Conservation (phyloP, 768 basidiomycete species). For the Gymnopilus junonius region DNA sequence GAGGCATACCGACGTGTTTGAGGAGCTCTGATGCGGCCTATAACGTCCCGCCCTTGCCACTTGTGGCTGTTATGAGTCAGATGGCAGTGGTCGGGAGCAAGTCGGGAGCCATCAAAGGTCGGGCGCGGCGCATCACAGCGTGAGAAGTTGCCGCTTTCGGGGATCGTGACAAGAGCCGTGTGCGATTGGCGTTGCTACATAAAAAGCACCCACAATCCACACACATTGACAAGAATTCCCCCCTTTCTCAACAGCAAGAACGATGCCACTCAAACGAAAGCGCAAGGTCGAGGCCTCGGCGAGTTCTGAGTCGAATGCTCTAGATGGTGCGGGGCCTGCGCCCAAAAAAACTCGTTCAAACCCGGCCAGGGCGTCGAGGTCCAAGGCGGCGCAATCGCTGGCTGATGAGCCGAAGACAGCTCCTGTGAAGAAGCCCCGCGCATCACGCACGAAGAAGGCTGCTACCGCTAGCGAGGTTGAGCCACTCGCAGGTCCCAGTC, state of each 20-base stretch:
- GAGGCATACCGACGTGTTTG: background rate
- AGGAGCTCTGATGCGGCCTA: background rate
- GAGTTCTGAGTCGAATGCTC: background rate
- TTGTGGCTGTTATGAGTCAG: background rate
- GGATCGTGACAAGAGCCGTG: background rate
- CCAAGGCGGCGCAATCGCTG: background rate
- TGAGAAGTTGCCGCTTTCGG: background rate
- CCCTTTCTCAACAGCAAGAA: background rate
- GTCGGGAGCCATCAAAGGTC: background rate
- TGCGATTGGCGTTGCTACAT: background rate
- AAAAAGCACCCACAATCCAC: background rate
- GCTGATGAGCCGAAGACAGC: slow-evolving; percentile 5
- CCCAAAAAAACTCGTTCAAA: slow-evolving; percentile 12
- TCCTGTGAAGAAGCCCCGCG: slow-evolving; percentile 24
- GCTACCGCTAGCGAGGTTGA: background rate
- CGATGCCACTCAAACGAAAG: background rate
- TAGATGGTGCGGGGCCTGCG: background rate
- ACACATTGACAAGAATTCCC: background rate
- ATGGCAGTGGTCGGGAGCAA: background rate
- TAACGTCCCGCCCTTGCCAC: background rate
- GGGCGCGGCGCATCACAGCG: background rate
- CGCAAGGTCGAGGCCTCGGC: background rate
- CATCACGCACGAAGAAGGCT: slow-evolving; percentile 11
- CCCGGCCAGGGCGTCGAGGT: slow-evolving; percentile 12
- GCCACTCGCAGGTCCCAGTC: slow-evolving; percentile 16